Percentiles rank a stretch among this genome's conserved stretches.
Conservation (phyloP, 768 basidiomycete genomes). For the Podaxis carcinomalis region DNA sequence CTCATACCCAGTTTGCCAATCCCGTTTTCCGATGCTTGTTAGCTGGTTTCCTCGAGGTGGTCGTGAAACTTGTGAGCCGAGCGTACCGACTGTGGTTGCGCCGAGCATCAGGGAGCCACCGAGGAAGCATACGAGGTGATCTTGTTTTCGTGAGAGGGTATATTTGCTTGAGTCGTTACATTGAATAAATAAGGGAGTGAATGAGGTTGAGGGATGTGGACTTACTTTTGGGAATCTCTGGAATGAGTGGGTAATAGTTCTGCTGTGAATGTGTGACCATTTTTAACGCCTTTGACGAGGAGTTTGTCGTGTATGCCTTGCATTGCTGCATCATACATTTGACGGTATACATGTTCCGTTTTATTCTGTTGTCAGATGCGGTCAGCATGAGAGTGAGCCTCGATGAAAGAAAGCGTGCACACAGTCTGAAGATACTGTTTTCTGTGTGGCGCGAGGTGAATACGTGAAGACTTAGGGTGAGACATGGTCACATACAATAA, state of each 20-base stretch:
- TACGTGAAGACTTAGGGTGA: neutral
- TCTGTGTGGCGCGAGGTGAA: slow-evolving; percentile 22
- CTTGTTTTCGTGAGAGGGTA: slow-evolving; percentile 81
- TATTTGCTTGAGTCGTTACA: slow-evolving; percentile 45
- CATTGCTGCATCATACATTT: slow-evolving; percentile 91
- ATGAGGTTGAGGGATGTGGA: neutral
- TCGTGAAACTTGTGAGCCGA: slow-evolving; percentile 47
- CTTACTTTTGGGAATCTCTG: slow-evolving; percentile 22
- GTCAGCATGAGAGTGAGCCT: neutral
- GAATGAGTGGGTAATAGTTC: slow-evolving; percentile 63
- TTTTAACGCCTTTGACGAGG: slow-evolving; percentile 54
- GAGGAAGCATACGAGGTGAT: slow-evolving; percentile 95
- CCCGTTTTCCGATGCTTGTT: slow-evolving; percentile 57
- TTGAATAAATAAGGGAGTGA: neutral
- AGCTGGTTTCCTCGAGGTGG: slow-evolving; percentile 63
- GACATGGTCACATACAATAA: slow-evolving; percentile 49
- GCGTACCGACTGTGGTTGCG: slow-evolving; percentile 60
- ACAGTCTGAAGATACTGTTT: slow-evolving; percentile 88
- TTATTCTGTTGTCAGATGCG: slow-evolving; percentile 42
- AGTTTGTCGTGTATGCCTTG: slow-evolving; percentile 72
- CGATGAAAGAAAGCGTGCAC: slow-evolving; percentile 2
- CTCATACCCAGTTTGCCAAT: slow-evolving; percentile 81
- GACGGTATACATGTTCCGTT: slow-evolving; percentile 73
- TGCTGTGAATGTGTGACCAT: slow-evolving; percentile 68
- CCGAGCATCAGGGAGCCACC: slow-evolving; percentile 90